These are phyloP conservation scores for Phylloporus gajari DNA, from an alignment of 1,284 basidiomycete genomes.

Conservation along the genomic window DNA sequence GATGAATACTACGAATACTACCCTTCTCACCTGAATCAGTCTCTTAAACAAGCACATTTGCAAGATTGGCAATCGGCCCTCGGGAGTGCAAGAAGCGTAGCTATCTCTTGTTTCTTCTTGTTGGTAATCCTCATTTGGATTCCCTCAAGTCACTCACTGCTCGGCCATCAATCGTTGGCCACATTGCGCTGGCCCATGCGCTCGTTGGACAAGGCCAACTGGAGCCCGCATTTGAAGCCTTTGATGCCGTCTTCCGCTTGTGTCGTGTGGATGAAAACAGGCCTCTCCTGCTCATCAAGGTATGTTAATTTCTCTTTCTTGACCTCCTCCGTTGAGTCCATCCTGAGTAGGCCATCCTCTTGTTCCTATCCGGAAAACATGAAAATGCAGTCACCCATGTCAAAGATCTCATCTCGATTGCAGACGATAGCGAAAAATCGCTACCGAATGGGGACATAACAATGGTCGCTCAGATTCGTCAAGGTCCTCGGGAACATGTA, in stretches of 20 bases:
- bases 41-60: neutral
- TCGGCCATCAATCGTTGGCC: neutral
- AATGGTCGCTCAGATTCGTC: neutral
- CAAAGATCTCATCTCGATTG: conserved; percentile 8
- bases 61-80: neutral
- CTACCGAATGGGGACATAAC: neutral
- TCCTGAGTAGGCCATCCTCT: conserved; percentile 19
- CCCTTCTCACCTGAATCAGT: neutral
- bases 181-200: neutral
- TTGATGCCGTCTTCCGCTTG: neutral
- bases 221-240: neutral
- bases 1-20: neutral
- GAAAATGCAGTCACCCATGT: conserved; percentile 20
- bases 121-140: neutral
- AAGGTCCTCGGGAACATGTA: conserved; percentile 3
- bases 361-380: conserved; percentile 20
- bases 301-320: neutral
- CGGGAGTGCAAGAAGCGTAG: neutral
- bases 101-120: neutral
- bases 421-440: conserved; percentile 9
- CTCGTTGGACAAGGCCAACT: neutral
- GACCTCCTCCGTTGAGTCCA: conserved; percentile 15
- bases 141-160: neutral
- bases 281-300: neutral
- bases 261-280: neutral